Base-by-base conservation (phyloP, 306 rosid genomes). In the Canavalia gladiata region DNA sequence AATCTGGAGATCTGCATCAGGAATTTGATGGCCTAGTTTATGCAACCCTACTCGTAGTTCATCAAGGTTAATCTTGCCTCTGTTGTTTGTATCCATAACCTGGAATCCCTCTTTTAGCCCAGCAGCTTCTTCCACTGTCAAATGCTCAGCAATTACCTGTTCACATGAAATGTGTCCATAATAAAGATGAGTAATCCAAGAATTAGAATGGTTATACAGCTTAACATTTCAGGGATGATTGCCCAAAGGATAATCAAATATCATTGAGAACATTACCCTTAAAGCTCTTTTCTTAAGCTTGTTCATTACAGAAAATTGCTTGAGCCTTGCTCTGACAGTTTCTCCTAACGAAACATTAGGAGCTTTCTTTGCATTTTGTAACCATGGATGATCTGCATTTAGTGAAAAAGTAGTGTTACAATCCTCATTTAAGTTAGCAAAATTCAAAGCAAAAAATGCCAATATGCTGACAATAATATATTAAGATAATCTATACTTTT, bases 281-380 rank as follows among this genome's bases (percentile, higher is more conserved):
- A 96, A 84, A 83, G 98, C 99, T 45, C 91, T 89, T 87, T 93
- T 96, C 99, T 96, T 93, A 72, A 96, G 97, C 90, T 96, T 96
- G 91, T 96, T 96, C 99, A 96, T 96, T 51, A 94, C 90, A 75
- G 99, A 89, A 81, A 96, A 96, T 81, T 96, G 99, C 94, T 85
- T 93, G 52, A 96, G 92, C 81, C 98, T 90, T 80, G 99, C 96
- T 79, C 77, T 92, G 35, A 96, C 99, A 52, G 97, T 90, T 88
- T 96, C 98, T 81, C 98, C 99, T 42, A 95, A 86, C 6, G 97
- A 92, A 78, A 95, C 93, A 86, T 95, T 90, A n/a, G 99, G 92
- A 85, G 97, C 99, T 65, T 83, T 95, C 86, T 95, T 91, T 55
- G 92, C 93, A 88, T 95, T 89, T 76, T 82, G 92, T 77, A 95